phyloP scores from a whole-genome alignment of 176 grass and related monocot species.

The Hordeum vulgare region DNA sequence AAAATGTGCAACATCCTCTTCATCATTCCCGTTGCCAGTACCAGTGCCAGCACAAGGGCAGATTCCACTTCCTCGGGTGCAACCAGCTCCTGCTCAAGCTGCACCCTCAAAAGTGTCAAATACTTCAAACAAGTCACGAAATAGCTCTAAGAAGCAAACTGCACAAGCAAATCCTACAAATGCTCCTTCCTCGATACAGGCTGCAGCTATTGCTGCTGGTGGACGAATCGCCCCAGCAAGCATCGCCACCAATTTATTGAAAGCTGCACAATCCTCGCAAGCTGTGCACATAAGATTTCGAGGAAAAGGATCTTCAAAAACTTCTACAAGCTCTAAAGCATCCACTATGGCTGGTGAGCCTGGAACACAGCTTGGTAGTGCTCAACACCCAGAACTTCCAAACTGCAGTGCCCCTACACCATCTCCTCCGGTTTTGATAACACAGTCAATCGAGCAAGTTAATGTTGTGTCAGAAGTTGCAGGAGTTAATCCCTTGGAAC shows the following conservation, averaged over 20 bases:
- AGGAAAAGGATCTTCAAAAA: conserved; percentile 36
- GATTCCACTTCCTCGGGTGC: conserved; percentile 25
- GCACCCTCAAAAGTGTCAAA: conserved; percentile 30
- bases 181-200: conserved; percentile 62
- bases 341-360: conserved; percentile 10
- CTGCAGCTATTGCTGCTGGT: conserved; percentile 86
- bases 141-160: conserved; percentile 42
- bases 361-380: conserved; percentile 26
- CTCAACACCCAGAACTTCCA: conserved; percentile 6
- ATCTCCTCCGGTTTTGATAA: conserved; percentile 13
- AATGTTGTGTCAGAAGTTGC: conserved; percentile 23
- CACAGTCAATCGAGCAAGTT: conserved; percentile 19
- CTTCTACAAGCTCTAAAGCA: conserved; percentile 37
- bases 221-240: conserved; percentile 67
- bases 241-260: conserved; percentile 50
- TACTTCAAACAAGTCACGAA: conserved; percentile 47
- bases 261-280: conserved; percentile 80
- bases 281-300: conserved; percentile 73
- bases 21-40: background rate
- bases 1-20: conserved; percentile 14
- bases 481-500: conserved; percentile 14
- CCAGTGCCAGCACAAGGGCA: conserved; percentile 27
- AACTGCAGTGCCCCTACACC: conserved; percentile 6
- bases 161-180: conserved; percentile 31
- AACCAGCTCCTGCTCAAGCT: conserved; percentile 38